A percentile compares a stretch with the other conserved stretches of the same genome.
These are phyloP conservation scores for Pseudognaphalium luteoalbum DNA, from an alignment of 129 eudicot genomes.

Conservation along the genomic window DNA sequence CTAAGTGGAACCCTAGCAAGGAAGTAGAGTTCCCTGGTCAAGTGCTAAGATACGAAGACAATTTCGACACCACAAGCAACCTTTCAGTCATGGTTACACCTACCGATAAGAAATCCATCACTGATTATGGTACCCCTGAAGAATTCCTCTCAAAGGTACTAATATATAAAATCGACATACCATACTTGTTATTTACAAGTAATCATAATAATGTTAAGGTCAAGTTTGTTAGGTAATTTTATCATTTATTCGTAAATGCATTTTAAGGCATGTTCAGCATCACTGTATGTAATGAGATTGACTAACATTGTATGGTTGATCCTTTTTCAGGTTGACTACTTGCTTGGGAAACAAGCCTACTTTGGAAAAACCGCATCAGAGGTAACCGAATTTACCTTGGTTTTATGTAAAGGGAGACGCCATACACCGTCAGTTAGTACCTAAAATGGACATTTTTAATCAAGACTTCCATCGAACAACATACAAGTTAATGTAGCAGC, in stretches of 20 bases:
- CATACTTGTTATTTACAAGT: background rate
- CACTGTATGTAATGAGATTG: no score
- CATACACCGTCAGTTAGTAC: no score
- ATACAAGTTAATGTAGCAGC: background rate
- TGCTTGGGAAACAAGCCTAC: conserved; percentile 95
- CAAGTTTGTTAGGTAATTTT: background rate
- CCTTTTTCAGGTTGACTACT: conserved; percentile 75
- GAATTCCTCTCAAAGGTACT: conserved; percentile 70
- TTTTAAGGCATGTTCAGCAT: no score
- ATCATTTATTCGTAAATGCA: no score
- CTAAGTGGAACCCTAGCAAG: conserved; percentile 99
- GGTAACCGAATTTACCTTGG: conserved; percentile 40
- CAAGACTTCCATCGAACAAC: background rate
- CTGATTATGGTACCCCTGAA: conserved; percentile 90
- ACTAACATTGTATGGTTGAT: background rate
- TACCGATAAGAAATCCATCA: conserved; percentile 90
- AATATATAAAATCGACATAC: background rate
- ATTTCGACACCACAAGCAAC: conserved; percentile 87
- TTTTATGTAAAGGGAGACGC: background rate
- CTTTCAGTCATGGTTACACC: conserved; percentile 64
- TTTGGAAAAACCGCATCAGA: conserved; percentile 89
- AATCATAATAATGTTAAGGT: no score
- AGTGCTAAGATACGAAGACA: conserved; percentile 89
- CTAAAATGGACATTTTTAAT: background rate
- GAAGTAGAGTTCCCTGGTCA: conserved; percentile 98